phyloP scores from a whole-genome alignment of 169 alveolate species.

The Sarcocystis neurona region DNA sequence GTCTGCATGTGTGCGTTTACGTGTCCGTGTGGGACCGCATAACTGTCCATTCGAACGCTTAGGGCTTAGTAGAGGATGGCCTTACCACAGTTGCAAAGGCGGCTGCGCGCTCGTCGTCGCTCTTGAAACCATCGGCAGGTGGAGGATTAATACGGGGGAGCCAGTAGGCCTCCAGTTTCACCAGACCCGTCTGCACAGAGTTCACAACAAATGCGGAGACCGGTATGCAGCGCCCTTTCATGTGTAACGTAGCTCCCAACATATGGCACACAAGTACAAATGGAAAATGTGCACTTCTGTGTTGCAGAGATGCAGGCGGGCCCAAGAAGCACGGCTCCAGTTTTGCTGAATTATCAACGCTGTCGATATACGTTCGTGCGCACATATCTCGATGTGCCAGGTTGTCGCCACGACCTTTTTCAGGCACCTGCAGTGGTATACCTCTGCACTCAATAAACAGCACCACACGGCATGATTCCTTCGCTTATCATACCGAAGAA shows the following conservation, averaged over 20 bases:
- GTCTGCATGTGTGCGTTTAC: too few species aligned
- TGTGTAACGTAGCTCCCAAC: background rate
- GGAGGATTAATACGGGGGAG: conserved; percentile 35
- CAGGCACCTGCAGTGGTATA: background rate
- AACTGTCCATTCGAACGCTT: too few species aligned
- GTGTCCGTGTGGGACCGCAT: too few species aligned
- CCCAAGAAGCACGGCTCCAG: background rate
- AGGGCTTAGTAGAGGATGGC: too few species aligned
- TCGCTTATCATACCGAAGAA: conserved; percentile 3
- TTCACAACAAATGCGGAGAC: background rate
- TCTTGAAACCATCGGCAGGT: conserved; percentile 12
- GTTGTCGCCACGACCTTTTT: background rate
- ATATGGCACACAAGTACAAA: background rate
- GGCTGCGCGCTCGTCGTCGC: conserved; percentile 25
- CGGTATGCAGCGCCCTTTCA: background rate
- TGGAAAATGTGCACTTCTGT: background rate
- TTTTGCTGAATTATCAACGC: background rate
- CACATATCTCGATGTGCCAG: background rate
- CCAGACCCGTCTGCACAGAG: conserved; percentile 10
- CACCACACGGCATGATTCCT: background rate
- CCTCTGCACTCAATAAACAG: background rate
- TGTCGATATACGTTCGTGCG: background rate
- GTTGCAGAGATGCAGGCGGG: background rate
- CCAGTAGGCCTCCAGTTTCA: conserved; percentile 38
- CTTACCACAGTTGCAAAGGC: conserved; percentile 38